Percentiles rank a stretch among this genome's conserved stretches.
Evolutionary conservation across 2,329 filamentous ascomycete genomes (phyloP).

Genomic region (Pseudovirgaria hyperparasitica): DNA sequence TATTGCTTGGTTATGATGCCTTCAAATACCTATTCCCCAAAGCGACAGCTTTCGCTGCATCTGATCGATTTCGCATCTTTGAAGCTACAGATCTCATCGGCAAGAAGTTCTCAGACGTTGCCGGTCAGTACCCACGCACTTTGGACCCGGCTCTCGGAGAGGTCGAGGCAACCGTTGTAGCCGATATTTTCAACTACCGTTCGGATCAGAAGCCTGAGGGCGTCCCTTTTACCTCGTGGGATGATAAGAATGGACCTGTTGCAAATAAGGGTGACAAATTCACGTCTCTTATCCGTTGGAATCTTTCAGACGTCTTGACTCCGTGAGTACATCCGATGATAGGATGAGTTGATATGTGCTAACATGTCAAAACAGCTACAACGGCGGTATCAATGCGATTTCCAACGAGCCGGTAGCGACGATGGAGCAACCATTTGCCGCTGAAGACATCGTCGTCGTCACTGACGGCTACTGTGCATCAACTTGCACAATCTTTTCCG

Average conservation of each 20-base stretch:
- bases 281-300: constrained; percentile 44
- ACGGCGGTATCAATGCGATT: constrained; percentile 8
- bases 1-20: constrained; percentile 47
- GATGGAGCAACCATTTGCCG: constrained; percentile 35
- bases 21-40: constrained; percentile 46
- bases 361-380: constrained; percentile 28
- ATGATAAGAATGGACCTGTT: constrained; percentile 33
- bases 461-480: constrained; percentile 48
- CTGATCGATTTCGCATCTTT: constrained; percentile 36
- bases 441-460: constrained; percentile 40
- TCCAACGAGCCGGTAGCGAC: constrained; percentile 8
- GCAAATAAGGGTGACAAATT: constrained; percentile 38
- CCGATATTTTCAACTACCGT: constrained; percentile 34
- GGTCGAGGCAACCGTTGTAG: constrained; percentile 21
- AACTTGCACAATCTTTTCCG: constrained; percentile 44
- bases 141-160: constrained; percentile 9
- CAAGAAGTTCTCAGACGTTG: constrained; percentile 22
- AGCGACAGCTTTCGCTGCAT: constrained; percentile 35
- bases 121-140: constrained; percentile 18
- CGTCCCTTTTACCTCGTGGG: constrained; percentile 34
- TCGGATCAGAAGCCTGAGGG: constrained; percentile 34
- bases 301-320: constrained; percentile 28
- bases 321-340: too few species aligned
- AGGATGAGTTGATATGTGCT: too few species aligned
- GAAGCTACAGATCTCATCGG: constrained; percentile 34